Evolutionary conservation across 78 protist genomes (phyloP), one percentile per base, ranked within the genome.

Genomic region (Pelomyxa schiedti): DNA sequence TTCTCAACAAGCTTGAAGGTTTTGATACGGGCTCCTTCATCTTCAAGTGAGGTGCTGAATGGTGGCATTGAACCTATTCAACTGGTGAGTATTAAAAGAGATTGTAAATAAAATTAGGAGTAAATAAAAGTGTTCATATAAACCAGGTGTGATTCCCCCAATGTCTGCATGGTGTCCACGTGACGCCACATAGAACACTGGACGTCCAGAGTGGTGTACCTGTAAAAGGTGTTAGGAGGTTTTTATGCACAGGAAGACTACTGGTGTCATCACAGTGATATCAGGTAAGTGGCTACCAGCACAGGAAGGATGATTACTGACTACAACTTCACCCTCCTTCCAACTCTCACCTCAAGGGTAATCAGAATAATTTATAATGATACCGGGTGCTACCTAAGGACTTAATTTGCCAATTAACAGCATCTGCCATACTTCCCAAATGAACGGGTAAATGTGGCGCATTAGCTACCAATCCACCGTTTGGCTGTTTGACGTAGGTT

Each of bases 361-460:
- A n/a, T n/a, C n/a, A n/a, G n/a, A n/a, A n/a, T 39, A 5, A 77
- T 75, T 73, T 91, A 94, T 69, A 9, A 77, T 3, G 67, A 64
- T 35, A 95, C 97, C 9, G 96, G 88, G 24, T 92, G 93, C 39
- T 83, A 88, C 87, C 35, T 4, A 8, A 7, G 69, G 35, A 65
- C 43, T 36, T 7, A 36, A 8, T 24, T 8, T 7, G 43, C 64
- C 36, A 32, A 43, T 32, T 29, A 38, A 72, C 22, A 38, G 30
- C 24, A 58, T 9, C 53, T 3, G 71, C 68, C 91, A 94, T 91
- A n/a, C 92, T 75, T 22, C 97, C 98, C 1, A 95, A 76, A 73
- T 95, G 98, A 1, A 95, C 97, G 6, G 98, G 98, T 0, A 95
- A 39, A 70, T 93, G 95, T 6, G 98, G 98, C n/a, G 98, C 98